These are phyloP conservation scores for Tricholoma furcatifolium DNA, from an alignment of 768 basidiomycete genomes.

Conservation along the genomic window DNA sequence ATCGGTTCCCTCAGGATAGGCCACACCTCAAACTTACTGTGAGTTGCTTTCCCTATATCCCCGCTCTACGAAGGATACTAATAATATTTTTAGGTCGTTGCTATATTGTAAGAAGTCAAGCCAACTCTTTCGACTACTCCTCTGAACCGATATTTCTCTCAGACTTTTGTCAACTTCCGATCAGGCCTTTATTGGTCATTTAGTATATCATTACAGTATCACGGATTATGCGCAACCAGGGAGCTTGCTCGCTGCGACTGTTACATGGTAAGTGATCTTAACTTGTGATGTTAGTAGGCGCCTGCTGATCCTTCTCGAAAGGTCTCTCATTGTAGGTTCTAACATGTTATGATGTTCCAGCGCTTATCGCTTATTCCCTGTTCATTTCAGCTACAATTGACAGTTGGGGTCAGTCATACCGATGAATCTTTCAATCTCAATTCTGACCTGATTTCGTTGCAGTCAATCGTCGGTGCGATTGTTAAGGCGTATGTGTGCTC, in stretches of 20 bases:
- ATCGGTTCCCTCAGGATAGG: constrained; percentile 53
- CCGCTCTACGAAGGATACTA: not conserved
- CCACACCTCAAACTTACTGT: constrained; percentile 49
- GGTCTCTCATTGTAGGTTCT: constrained; percentile 51
- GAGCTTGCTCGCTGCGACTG: constrained; percentile 35
- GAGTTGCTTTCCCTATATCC: constrained; percentile 21
- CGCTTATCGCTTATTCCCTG: constrained; percentile 2
- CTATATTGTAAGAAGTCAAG: constrained; percentile 31
- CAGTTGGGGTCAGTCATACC: constrained; percentile 36
- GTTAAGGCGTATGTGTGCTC: constrained; percentile 44
- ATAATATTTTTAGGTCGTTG: constrained; percentile 26
- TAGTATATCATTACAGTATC: constrained; percentile 56
- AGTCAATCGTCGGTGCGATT: constrained; percentile 56
- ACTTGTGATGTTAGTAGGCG: not conserved
- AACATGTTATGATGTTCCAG: not conserved
- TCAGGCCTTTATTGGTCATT: constrained; percentile 55
- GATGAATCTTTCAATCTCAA: not conserved
- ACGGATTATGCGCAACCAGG: constrained; percentile 37
- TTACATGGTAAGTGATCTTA: constrained; percentile 42
- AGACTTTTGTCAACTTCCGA: constrained; percentile 56
- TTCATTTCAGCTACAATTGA: constrained; percentile 42
- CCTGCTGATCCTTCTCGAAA: constrained; percentile 19
- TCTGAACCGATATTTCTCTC: not conserved
- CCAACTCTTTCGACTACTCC: not conserved
- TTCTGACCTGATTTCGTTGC: not conserved